Base-by-base conservation (phyloP, 768 basidiomycete genomes). In the Lentinula detonsa region DNA sequence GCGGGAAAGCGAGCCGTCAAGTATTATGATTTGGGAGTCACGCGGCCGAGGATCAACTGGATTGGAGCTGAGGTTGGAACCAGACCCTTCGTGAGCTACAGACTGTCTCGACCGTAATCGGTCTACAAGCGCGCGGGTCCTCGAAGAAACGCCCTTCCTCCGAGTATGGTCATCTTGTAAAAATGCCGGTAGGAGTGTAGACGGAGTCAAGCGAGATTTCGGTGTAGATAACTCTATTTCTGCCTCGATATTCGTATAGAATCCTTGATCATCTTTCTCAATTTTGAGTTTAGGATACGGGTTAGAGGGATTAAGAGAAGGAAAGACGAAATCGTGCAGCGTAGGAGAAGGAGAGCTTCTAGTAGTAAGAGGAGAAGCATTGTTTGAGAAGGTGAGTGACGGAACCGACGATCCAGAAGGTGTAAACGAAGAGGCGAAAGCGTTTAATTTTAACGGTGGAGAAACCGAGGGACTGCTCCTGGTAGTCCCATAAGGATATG, bases 71-170 rank as follows among this genome's bases (percentile, higher is more conserved):
- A 68, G 64, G 35, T 68, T 74, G 39, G 71, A 50, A 16, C 57
- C 48, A 8, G 57, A 37, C 6, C 46, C 37, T 18, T 37, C 45
- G 5, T 45, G 57, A 42, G n/a, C 13, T 5, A 31, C 34, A n/a
- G 18, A 67, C 67, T 50, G 35, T 66, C 70, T 57, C 69, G 72
- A 31, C 57, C 83, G 78, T 43, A 86, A 68, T 39, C 77, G 76
- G 63, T 86, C 85, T 34, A 86, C 81, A 45, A 86, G 81, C 63
- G 82, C 80, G 11, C 85, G 77, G 18, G 85, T 86, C 66, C 79
- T 81, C 21, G 85, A 86, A 21, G 82, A 75, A 10, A 73, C 71
- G 5, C 21, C 28, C 16, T 56, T 56, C 48, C 75, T 76, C 33
- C 71, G 74, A 16, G 74, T 74, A 45, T 69, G 69, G 55, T 70